These are phyloP conservation scores for Begonia peltatifolia DNA, from an alignment of 306 rosid species.

Conservation along the genomic window DNA sequence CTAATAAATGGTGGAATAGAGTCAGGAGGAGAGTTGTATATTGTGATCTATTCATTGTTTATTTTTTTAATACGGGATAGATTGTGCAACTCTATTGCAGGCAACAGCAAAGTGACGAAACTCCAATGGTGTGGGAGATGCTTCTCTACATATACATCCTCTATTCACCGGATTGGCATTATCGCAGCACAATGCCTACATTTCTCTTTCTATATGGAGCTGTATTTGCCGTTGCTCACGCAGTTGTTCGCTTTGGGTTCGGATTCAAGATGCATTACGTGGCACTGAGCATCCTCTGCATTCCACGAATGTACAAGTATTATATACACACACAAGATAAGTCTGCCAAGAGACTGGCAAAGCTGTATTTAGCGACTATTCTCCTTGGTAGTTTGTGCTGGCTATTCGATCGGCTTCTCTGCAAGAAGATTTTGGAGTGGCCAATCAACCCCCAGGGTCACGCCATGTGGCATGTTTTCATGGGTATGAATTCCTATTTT, in stretches of 20 bases:
- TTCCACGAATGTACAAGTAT: constrained; percentile 88
- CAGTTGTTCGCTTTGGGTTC: constrained; percentile 36
- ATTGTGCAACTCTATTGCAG: constrained; percentile 18
- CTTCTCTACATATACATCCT: constrained; percentile 75
- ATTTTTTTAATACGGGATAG: too few relatives aligned
- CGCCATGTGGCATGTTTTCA: constrained; percentile 76
- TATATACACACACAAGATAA: constrained; percentile 45
- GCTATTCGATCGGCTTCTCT: constrained; percentile 46
- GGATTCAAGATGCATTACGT: constrained; percentile 65
- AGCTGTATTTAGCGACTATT: constrained; percentile 43
- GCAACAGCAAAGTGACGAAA: constrained; percentile 87
- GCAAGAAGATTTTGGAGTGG: constrained; percentile 51
- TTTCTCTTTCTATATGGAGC: constrained; percentile 70
- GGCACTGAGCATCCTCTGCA: constrained; percentile 57
- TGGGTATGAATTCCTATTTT: constrained; percentile 56
- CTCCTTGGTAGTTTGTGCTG: constrained; percentile 51
- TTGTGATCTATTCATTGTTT: too few relatives aligned
- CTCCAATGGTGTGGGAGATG: constrained; percentile 92
- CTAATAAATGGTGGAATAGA: too few relatives aligned
- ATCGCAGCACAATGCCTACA: constrained; percentile 72
- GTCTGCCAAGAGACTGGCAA: constrained; percentile 46
- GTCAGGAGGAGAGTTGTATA: too few relatives aligned
- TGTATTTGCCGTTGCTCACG: constrained; percentile 41
- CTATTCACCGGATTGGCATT: constrained; percentile 88
- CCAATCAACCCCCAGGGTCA: constrained; percentile 67